Evolutionary conservation across 257 asterid species (phyloP).

Genomic region (Striga asiatica): DNA sequence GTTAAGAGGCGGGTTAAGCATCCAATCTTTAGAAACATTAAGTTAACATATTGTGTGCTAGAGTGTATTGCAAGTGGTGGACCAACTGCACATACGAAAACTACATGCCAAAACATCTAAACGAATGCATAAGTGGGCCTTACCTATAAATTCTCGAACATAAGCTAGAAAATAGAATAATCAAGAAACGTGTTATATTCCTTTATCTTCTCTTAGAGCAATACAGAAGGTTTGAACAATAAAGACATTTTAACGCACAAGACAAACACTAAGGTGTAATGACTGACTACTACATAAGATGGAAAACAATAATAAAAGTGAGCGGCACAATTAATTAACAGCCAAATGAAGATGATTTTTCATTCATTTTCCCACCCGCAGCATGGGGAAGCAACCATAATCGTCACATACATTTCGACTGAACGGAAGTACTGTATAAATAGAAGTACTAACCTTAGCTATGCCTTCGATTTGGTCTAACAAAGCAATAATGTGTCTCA

Average conservation of each 20-base stretch:
- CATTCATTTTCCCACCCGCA: not conserved
- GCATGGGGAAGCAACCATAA: not conserved
- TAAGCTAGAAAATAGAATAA: not conserved
- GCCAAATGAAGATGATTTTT: not conserved
- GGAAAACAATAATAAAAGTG: too few relatives aligned
- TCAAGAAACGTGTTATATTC: slow-evolving; percentile 1
- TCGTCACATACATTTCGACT: not conserved
- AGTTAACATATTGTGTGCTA: not conserved
- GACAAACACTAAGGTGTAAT: too few relatives aligned
- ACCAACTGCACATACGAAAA: not conserved
- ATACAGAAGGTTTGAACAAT: not conserved
- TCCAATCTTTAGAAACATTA: not conserved
- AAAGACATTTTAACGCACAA: not conserved
- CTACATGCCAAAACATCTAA: not conserved
- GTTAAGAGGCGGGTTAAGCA: not conserved
- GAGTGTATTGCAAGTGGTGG: not conserved
- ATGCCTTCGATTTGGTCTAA: slow-evolving; percentile 98
- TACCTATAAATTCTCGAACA: not conserved
- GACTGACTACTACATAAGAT: too few relatives aligned
- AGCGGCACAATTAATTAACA: not conserved
- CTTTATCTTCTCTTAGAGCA: not conserved
- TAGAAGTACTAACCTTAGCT: slow-evolving; percentile 62
- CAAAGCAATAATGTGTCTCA: slow-evolving; percentile 89
- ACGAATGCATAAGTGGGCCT: not conserved
- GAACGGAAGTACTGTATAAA: slow-evolving; percentile 6